Conservation (phyloP, 2,329 filamentous ascomycete species). For the Cercospora sp. region DNA sequence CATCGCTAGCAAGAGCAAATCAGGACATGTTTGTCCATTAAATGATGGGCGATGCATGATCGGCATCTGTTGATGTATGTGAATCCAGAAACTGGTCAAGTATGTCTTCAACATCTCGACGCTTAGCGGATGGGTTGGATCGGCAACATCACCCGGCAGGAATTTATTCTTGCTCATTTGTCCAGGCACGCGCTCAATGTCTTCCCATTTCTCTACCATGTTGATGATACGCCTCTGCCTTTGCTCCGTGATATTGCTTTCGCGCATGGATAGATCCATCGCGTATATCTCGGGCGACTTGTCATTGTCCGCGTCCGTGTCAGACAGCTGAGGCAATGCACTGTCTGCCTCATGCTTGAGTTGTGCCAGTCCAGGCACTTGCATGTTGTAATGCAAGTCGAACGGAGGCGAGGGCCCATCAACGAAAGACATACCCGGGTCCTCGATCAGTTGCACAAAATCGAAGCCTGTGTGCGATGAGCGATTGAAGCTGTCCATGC, state of each 20-base stretch:
- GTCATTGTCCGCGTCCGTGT: conserved; percentile 9
- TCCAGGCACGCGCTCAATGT: conserved; percentile 71
- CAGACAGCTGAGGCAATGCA: conserved; percentile 3
- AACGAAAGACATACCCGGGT: not conserved
- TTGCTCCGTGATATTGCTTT: conserved; percentile 79
- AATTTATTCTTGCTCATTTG: conserved; percentile 75
- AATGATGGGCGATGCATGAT: conserved; percentile 96
- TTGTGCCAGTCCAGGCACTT: conserved; percentile 25
- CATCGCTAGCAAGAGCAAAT: conserved; percentile 79
- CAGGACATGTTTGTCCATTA: conserved; percentile 80
- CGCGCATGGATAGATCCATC: conserved; percentile 75
- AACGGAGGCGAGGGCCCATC: conserved; percentile 31
- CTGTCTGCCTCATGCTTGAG: conserved; percentile 33
- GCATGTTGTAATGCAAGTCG: conserved; percentile 27
- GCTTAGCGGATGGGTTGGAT: conserved; percentile 67
- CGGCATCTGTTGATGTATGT: conserved; percentile 91
- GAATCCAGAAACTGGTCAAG: conserved; percentile 88
- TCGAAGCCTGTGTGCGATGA: conserved; percentile 58
- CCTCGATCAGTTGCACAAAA: conserved; percentile 28
- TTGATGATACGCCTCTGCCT: conserved; percentile 78
- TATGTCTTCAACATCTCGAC: conserved; percentile 95
- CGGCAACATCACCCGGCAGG: conserved; percentile 73
- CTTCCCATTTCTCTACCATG: conserved; percentile 77
- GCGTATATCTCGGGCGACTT: conserved; percentile 23
- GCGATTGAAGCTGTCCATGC: conserved; percentile 75